Evolutionary conservation across 106 monocot species (phyloP).

Genomic region (Agapanthus africanus): DNA sequence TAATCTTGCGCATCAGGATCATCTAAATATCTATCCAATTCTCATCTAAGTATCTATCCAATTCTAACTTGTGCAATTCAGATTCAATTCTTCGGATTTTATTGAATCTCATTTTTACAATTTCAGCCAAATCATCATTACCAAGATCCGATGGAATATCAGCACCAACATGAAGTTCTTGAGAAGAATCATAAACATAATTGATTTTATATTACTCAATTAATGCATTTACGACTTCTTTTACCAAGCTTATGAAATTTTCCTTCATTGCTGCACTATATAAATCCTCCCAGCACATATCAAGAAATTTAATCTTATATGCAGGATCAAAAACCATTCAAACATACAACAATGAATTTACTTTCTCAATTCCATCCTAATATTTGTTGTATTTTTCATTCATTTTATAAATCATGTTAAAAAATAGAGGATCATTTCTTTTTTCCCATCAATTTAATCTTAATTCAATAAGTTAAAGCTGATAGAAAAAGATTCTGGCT

Average conservation of each 20-base stretch:
- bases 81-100: too few relatives aligned
- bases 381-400: conserved; percentile 47
- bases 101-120: too few relatives aligned
- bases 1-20: too few relatives aligned
- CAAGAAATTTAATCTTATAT: conserved; percentile 80
- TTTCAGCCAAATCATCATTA: background rate
- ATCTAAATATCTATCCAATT: too few relatives aligned
- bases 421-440: too few relatives aligned
- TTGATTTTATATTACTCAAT: conserved; percentile 47
- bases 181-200: too few relatives aligned
- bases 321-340: conserved; percentile 72
- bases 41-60: too few relatives aligned
- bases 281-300: conserved; percentile 33
- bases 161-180: conserved; percentile 9
- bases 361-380: conserved; percentile 42
- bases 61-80: too few relatives aligned
- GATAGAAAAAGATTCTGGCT: too few relatives aligned
- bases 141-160: conserved; percentile 21
- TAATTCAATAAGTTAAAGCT: too few relatives aligned
- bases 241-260: conserved; percentile 35
- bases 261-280: conserved; percentile 43
- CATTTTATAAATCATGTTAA: too few relatives aligned
- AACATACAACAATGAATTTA: conserved; percentile 39
- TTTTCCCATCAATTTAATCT: too few relatives aligned
- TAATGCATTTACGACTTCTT: conserved; percentile 51